Base-by-base conservation (phyloP, 1,284 basidiomycete species). In the Trametes versicolor region DNA sequence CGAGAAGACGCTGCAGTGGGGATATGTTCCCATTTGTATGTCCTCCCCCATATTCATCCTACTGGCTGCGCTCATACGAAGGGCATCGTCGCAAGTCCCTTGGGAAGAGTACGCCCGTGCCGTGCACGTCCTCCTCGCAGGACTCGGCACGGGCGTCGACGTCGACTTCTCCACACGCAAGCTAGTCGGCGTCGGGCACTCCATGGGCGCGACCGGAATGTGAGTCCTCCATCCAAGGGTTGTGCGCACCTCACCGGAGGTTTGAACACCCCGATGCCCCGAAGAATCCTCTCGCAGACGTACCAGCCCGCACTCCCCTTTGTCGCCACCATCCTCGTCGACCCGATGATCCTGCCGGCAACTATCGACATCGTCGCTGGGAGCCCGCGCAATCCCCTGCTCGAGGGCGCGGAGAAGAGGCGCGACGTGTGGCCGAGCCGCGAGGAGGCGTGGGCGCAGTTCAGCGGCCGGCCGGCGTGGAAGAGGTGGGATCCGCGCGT, bases 401-500 rank as follows among this genome's bases (percentile, higher is more conserved):
- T 64, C 1, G 62, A 62, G 0, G 80, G 79, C 13, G 77, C 82
- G 0, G 57, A 68, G 39, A 81, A 76, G 37, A 78, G 85, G 13
- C 74, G 83, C 10, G 85, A 87, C 71, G 77, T 81, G 12, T 88
- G 85, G 85, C 71, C 81, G 0, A 82, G 80, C 19, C 75, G 72
- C n/a, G 81, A 81, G 63, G 84, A 83, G 34, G 86, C 85, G 0
- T 81, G 78, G 41, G 73, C 75, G 27, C 27, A 66, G 13, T 68
- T 87, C 55, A 80, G 79, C 62, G 71, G 75, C 8, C 70, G 82
- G 45, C 70, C 74, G 37, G 69, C 78, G 4, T 84, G 81, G 78
- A 79, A 81, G 72, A 63, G 69, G 0, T 87, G 85, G 85, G 85
- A 87, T 66, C 79, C 81, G 25, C 73, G 85, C n/a, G 77, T 84